Evolutionary conservation across 2,329 filamentous ascomycete genomes (phyloP), one percentile per base, ranked within the genome.

Genomic region (Cladosporium velox): DNA sequence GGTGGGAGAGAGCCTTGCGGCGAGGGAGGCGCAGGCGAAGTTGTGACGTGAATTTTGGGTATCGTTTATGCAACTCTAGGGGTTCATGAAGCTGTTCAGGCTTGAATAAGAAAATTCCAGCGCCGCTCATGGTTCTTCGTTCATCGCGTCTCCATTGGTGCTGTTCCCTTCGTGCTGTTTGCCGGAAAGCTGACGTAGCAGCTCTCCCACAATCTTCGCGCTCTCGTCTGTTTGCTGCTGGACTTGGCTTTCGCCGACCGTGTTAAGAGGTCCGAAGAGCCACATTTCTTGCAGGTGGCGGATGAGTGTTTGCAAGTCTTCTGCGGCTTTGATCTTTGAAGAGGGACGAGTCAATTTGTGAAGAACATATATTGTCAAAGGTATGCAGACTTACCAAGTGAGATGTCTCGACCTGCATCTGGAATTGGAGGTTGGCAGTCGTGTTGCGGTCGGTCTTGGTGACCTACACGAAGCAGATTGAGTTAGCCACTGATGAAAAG

Each of bases 231-330:
- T 76, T 67, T 75, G 74, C 66, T 71, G 77, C 75, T 76, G 80
- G 71, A 67, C 79, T 72, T 67, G 79, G 73, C 72, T 80, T 38
- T 75, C 71, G 18, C 75, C 82, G 1, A 89, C 74, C 0, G 86
- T 88, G 65, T 88, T 83, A 52, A 90, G 79, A 66, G 86, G 85
- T 3, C 88, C 88, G 71, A 89, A 89, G 6, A 90, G 79, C 88
- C 88, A 90, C 26, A 87, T 80, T 73, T 90, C 88, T 73, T 90
- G 89, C 77, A 90, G 80, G 30, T 84, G 82, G 26, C 88, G 83
- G 30, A 86, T 87, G 15, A 90, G 75, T 14, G 83, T 82, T 66
- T 88, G 81, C 12, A 89, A 79, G 64, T 89, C 87, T 77, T 90
- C 87, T 15, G 85, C 84, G 1, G 86, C 83, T 65, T 85, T 84